Base-by-base conservation (phyloP, 108 stramenopile species). In the Nitzschia putrida region DNA sequence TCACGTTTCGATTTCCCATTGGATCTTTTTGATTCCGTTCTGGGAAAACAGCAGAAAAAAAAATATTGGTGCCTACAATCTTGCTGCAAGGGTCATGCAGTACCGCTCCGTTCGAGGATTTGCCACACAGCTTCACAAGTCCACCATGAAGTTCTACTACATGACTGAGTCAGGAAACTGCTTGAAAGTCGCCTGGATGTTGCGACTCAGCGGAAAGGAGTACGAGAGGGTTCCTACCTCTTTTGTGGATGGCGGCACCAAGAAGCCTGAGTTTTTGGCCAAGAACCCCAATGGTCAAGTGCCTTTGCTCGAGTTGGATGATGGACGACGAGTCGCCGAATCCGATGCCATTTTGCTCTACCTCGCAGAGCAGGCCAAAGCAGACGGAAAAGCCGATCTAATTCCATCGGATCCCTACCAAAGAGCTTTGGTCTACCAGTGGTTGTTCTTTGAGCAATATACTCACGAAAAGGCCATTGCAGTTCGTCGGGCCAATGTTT, bases 401-500 rank as follows among this genome's bases (percentile, higher is more conserved):
- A 16, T 56, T 56, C 55, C 55, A 56, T 14, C 20, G 2, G 47
- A 49, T 49, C 18, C 47, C 47, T 49, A 49, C 47, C 47, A 49
- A 49, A 49, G 47, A 18, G 47, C n/a, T 18, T 6, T 49, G 6
- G 18, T 18, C 14, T 49, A 49, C 47, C 59, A 64, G 24, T 64
- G 63, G 63, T 18, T 64, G 47, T 64, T 64, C 63, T 64, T 64
- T 50, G 63, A 64, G 23, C 63, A 64, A 11, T 64, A 64, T 11
- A 22, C 63, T 16, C 63, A 64, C 47, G 63, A 64, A 26, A 43
- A 43, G 16, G 23, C 63, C 18, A 64, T 64, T 49, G 63, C 63
- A 10, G 63, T 64, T 16, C 63, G 63, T 24, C 63, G 63, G 3
- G 63, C 63, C 47, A 64, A 64, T 50, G 47, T 64, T 26, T 11